These are phyloP conservation scores for Podaxis sp. DNA, from an alignment of 768 basidiomycete genomes.

Conservation along the genomic window DNA sequence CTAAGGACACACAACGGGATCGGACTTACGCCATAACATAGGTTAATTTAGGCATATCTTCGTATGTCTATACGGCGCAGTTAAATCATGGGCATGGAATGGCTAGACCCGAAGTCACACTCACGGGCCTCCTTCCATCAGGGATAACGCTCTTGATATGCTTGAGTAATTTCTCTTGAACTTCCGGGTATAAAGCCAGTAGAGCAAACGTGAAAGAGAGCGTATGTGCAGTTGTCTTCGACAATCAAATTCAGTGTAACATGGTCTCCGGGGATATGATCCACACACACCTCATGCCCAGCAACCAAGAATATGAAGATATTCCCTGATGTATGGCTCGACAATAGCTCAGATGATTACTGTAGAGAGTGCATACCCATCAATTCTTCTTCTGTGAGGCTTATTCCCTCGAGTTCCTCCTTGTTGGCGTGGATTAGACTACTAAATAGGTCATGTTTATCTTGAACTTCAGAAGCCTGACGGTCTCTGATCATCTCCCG, in stretches of 20 bases:
- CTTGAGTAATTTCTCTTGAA: conserved; percentile 34
- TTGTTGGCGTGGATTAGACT: conserved; percentile 51
- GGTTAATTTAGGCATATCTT: conserved; percentile 37
- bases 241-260: neutral
- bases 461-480: conserved; percentile 31
- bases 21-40: conserved; percentile 36
- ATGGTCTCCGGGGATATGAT: neutral
- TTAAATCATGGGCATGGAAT: neutral
- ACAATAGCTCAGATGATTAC: neutral
- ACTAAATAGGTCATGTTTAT: conserved; percentile 50
- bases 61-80: conserved; percentile 29
- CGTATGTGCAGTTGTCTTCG: conserved; percentile 34
- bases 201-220: conserved; percentile 35
- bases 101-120: conserved; percentile 3
- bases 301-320: conserved; percentile 57
- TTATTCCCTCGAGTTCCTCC: conserved; percentile 29
- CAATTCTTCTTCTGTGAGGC: conserved; percentile 43
- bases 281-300: conserved; percentile 49
- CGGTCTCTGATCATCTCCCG: conserved; percentile 52
- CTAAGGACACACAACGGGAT: neutral
- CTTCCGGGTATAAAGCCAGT: conserved; percentile 36
- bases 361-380: conserved; percentile 24
- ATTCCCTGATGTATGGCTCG: conserved; percentile 29
- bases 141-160: conserved; percentile 32
- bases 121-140: conserved; percentile 30